Evolutionary conservation across 495 filamentous ascomycete species (phyloP), one percentile per base, ranked within the genome.

Genomic region (Tuber umbilicatum): DNA sequence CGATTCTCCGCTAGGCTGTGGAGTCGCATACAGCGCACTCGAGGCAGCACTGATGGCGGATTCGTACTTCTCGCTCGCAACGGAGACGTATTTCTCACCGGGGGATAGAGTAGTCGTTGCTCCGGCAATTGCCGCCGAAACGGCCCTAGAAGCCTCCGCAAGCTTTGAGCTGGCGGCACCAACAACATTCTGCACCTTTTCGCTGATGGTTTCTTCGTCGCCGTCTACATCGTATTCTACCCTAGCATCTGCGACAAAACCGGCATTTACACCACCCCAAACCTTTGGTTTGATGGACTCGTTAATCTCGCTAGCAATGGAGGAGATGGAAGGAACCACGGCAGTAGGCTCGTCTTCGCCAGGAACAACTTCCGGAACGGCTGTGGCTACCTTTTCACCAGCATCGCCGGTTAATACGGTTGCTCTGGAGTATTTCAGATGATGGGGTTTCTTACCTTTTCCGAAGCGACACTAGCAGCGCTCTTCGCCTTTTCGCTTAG

Each of bases 21-120:
- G 81, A 7, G 87, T 86, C 23, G 89, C 89, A 79, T 90, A 89
- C 0, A 90, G 79, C 39, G 85, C 87, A 47, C 83, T 86, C 39
- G 87, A 89, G 17, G 89, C 89, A 50, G 88, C 89, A 39, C 83
- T 79, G 47, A 90, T 76, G 21, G 89, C 89, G 75, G 84, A 85
- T 27, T 85, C 85, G 75, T 90, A 90, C 71, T 88, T 86, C 47
- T 89, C 79, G 16, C 73, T 82, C 17, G 80, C 83, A 31, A 78
- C 73, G 37, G 84, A 84, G 64, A 71, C 71, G 27, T 82, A 71
- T 74, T 80, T 82, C 75, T 83, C 79, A 37, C 77, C 70, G 17
- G 70, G 82, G 16, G 75, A 75, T 67, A 84, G 81, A n/a, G 81
- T 80, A 1, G 79, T 80, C 23, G 83, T 73, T 70, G 84, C 76